Evolutionary conservation across 2,329 filamentous ascomycete species (phyloP).

Genomic region (Lecanoromycetidae sp.): DNA sequence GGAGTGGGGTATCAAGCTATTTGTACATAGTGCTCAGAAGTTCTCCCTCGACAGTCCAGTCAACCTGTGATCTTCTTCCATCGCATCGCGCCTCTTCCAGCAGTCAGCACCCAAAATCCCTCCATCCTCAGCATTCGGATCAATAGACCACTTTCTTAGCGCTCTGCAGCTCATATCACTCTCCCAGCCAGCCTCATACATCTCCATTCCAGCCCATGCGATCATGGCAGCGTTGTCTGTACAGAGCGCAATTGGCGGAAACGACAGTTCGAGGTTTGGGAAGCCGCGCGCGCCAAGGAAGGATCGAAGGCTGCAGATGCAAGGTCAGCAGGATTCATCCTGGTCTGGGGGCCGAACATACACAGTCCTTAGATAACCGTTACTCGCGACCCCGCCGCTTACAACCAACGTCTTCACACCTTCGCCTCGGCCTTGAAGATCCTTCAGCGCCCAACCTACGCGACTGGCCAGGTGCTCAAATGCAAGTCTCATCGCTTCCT

Average conservation of each 20-base stretch:
- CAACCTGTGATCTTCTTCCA: too few species aligned
- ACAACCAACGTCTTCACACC: constrained; percentile 57
- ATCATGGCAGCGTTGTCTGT: constrained; percentile 98
- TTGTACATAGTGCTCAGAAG: too few species aligned
- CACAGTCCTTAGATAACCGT: constrained; percentile 63
- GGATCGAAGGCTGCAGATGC: constrained; percentile 29
- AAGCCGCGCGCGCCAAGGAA: constrained; percentile 58
- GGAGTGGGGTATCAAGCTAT: too few species aligned
- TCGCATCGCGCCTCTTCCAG: constrained; percentile 30
- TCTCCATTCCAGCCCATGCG: constrained; percentile 83
- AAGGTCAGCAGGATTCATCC: not conserved
- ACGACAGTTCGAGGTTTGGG: constrained; percentile 48
- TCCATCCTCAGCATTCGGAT: constrained; percentile 45
- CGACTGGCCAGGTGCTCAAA: constrained; percentile 81
- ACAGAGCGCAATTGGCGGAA: constrained; percentile 66
- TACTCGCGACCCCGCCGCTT: constrained; percentile 82
- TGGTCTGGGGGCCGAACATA: constrained; percentile 12
- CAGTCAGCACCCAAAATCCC: constrained; percentile 53
- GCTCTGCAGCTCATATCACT: constrained; percentile 49
- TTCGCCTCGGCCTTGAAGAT: constrained; percentile 13
- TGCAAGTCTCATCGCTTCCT: constrained; percentile 61
- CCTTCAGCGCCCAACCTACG: constrained; percentile 55
- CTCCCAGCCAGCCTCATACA: constrained; percentile 68
- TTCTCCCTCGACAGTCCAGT: too few species aligned
- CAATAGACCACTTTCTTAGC: constrained; percentile 62